Evolutionary conservation across 192 early-diverging fungal species (phyloP).

Genomic region (Globomyces pollinis-pini): DNA sequence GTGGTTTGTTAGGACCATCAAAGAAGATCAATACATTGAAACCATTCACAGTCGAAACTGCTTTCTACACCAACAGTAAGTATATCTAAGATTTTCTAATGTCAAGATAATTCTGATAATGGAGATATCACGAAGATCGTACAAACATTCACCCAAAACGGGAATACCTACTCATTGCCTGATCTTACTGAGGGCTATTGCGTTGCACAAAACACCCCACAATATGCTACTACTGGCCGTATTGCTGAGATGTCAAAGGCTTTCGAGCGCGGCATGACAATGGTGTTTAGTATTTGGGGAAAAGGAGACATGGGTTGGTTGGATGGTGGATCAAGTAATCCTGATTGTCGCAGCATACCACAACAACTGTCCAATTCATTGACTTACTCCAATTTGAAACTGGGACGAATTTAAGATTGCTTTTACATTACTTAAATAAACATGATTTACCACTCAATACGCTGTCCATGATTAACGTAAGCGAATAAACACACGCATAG

Average conservation of each 20-base stretch:
- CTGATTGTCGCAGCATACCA: not conserved
- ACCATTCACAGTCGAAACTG: slow-evolving; percentile 21
- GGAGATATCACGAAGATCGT: slow-evolving; percentile 12
- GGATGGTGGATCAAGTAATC: slow-evolving; percentile 22
- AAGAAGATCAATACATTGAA: slow-evolving; percentile 22
- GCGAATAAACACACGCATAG: too few relatives aligned
- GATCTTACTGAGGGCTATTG: slow-evolving; percentile 13
- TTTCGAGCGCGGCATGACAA: slow-evolving; percentile 23
- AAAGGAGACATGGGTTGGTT: slow-evolving; percentile 29
- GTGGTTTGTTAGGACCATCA: slow-evolving; percentile 15
- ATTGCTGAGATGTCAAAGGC: slow-evolving; percentile 17
- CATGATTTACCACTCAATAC: too few relatives aligned
- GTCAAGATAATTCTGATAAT: slow-evolving; percentile 14
- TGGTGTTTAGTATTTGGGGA: slow-evolving; percentile 30
- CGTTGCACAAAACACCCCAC: not conserved
- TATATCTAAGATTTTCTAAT: too few relatives aligned
- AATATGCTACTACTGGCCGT: slow-evolving; percentile 14
- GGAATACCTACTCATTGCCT: not conserved
- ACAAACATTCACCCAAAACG: slow-evolving; percentile 17
- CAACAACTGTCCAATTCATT: too few relatives aligned
- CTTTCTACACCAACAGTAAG: slow-evolving; percentile 28
- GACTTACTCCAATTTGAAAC: too few relatives aligned
- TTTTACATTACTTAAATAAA: too few relatives aligned
- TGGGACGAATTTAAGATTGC: too few relatives aligned
- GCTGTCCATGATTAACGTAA: too few relatives aligned